Base-by-base conservation (phyloP, 2,329 filamentous ascomycete species). In the Diaporthe batatas region DNA sequence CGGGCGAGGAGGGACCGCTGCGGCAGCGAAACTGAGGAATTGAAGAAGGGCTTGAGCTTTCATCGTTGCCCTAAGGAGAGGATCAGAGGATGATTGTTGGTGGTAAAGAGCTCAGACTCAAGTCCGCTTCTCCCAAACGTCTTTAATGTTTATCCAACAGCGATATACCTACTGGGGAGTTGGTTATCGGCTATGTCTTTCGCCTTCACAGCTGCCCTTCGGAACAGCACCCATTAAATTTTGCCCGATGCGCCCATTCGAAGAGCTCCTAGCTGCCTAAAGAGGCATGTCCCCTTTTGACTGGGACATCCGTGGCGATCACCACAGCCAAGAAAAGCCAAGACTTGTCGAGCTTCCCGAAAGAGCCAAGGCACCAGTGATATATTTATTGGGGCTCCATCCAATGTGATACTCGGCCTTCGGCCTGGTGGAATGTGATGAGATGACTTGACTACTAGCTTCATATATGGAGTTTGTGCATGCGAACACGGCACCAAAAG, bases 241-340 rank as follows among this genome's bases (percentile, higher is more conserved):
- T 25, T 36, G 29, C 32, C 18, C 32, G 18, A 67, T 49, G 47
- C 62, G 62, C 29, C 44, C 29, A 29, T 44, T n/a, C 11, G 32
- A 53, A 7, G n/a, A 53, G 47, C n/a, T 67, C 44, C 32, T 32
- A 53, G 32, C 62, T 67, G 21, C 62, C 62, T 53, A 67, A 67
- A 67, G 32, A 67, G 62, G 62, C 62, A 67, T 67, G 62, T 51
- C 47, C 18, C 62, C 47, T 39, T 67, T 14, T n/a, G 12, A 18
- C 53, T 34, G 62, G 62, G 62, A 34, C 62, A 67, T 53, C n/a
- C n/a, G 47, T 34, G 32, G n/a, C 10, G 47, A 67, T 67, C 62
- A 67, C n/a, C 32, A 53, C 21, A 16, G 62, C 62, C 62, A 67
- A 67, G 62, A 39, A 67, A 53, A 67, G 62, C 62, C 62, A 67